These are phyloP conservation scores for Colletotrichum higginsianum DNA, from an alignment of 2,329 filamentous ascomycete species.

Conservation along the genomic window DNA sequence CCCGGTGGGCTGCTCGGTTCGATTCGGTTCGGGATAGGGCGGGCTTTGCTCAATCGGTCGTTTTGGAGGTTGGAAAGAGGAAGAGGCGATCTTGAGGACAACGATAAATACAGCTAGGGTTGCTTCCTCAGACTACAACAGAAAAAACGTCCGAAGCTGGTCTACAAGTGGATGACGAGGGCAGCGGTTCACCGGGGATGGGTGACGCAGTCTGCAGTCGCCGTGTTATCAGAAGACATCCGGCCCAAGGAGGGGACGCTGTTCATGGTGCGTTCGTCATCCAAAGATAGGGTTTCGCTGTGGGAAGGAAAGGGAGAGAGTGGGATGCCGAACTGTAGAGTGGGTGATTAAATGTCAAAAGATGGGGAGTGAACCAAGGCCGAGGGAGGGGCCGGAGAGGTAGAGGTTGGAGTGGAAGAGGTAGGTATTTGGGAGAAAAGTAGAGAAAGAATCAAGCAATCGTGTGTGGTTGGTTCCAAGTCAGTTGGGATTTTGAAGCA, in stretches of 20 bases:
- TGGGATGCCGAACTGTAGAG: background rate
- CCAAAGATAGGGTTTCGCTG: slow-evolving; percentile 29
- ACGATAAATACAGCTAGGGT: background rate
- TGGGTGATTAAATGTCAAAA: background rate
- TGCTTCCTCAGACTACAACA: background rate
- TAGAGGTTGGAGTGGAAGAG: slow-evolving; percentile 7
- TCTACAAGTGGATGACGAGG: slow-evolving; percentile 3
- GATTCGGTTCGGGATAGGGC: background rate
- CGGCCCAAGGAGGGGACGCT: slow-evolving; percentile 53
- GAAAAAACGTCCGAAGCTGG: slow-evolving; percentile 1
- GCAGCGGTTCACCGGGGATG: slow-evolving; percentile 38
- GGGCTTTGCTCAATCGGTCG: background rate
- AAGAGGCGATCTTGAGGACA: background rate
- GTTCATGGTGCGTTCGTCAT: slow-evolving; percentile 49
- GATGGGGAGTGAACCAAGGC: background rate
- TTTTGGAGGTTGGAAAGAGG: background rate
- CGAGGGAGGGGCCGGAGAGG: slow-evolving; percentile 11
- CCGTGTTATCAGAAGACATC: slow-evolving; percentile 54
- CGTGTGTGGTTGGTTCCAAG: slow-evolving; percentile 5
- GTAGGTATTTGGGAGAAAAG: slow-evolving; percentile 9
- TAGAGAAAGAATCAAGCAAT: slow-evolving; percentile 4
- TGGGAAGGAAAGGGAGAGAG: background rate
- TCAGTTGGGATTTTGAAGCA: slow-evolving; percentile 7
- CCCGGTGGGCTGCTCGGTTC: slow-evolving; percentile 8
- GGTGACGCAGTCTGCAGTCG: slow-evolving; percentile 44